Conservation (phyloP, 306 rosid species). For the Lathyrus sativus region DNA sequence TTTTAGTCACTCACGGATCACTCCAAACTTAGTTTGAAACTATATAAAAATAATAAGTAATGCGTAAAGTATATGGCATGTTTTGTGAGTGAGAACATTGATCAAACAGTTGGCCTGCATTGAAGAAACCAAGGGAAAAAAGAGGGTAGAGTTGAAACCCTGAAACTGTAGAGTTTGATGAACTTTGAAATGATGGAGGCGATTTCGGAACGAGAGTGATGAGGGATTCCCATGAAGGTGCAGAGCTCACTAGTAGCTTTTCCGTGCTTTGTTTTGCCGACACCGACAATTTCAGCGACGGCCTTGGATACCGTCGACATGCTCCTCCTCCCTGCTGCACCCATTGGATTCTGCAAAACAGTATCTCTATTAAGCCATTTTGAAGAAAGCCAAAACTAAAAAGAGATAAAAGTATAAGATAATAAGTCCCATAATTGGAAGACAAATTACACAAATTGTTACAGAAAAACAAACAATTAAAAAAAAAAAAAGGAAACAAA, state of each 20-base stretch:
- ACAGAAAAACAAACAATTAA: not conserved
- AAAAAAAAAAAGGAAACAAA: not conserved
- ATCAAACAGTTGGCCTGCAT: conserved; percentile 36
- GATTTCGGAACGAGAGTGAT: conserved; percentile 49
- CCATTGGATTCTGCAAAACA: conserved; percentile 59
- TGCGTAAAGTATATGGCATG: not conserved
- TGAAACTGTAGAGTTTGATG: conserved; percentile 57
- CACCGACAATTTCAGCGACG: conserved; percentile 32
- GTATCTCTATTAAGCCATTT: conserved; percentile 29
- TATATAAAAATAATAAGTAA: not conserved
- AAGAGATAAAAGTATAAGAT: not conserved
- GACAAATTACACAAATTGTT: not conserved
- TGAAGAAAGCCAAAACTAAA: conserved; percentile 5
- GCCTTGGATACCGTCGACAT: conserved; percentile 50
- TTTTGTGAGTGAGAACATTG: conserved; percentile 34
- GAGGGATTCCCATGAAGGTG: conserved; percentile 56
- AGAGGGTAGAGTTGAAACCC: conserved; percentile 34
- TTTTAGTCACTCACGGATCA: not conserved
- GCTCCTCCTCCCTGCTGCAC: conserved; percentile 33
- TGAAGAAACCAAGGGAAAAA: not conserved
- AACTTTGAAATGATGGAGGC: conserved; percentile 55
- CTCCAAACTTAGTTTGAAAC: not conserved
- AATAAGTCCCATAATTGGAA: conserved; percentile 10
- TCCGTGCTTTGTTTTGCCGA: conserved; percentile 38
- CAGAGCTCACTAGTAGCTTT: conserved; percentile 53